phyloP scores from a whole-genome alignment of 1,284 basidiomycete genomes.

The Pholiota adiposa region DNA sequence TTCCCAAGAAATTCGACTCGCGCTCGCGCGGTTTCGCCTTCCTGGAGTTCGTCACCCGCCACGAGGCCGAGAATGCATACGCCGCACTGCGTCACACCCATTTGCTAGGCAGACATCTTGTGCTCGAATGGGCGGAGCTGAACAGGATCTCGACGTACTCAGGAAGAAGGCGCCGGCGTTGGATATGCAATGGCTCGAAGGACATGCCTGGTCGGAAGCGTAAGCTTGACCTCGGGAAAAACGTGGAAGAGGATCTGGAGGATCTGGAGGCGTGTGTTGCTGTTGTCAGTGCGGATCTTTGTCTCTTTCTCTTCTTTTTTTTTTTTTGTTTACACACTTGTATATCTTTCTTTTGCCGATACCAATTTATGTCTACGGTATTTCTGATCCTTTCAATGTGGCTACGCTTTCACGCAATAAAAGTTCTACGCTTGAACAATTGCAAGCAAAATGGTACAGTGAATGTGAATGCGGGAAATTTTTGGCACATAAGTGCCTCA shows the following conservation, averaged over 20 bases:
- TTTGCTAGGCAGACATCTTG: constrained; percentile 92
- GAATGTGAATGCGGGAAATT: too few species aligned
- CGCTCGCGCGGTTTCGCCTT: constrained; percentile 94
- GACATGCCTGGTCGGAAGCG: constrained; percentile 72
- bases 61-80: constrained; percentile 88
- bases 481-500: too few species aligned
- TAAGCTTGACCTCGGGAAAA: constrained; percentile 61
- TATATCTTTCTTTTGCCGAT: too few species aligned
- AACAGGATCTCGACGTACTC: constrained; percentile 73
- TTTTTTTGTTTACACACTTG: background rate
- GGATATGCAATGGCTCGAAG: constrained; percentile 66
- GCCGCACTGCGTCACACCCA: constrained; percentile 90
- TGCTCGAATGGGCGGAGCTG: constrained; percentile 92
- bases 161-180: constrained; percentile 80
- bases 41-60: constrained; percentile 87
- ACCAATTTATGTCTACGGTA: too few species aligned
- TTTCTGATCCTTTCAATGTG: too few species aligned
- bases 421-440: too few species aligned
- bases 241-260: constrained; percentile 44
- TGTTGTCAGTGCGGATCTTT: too few species aligned
- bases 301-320: too few species aligned
- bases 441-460: too few species aligned
- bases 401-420: too few species aligned
- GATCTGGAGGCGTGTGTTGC: constrained; percentile 30
- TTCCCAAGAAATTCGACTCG: constrained; percentile 88